A percentile compares a stretch with the other conserved stretches of the same genome.
Evolutionary conservation across 768 basidiomycete species (phyloP).

Genomic region (Phlegmacium glaucopus): DNA sequence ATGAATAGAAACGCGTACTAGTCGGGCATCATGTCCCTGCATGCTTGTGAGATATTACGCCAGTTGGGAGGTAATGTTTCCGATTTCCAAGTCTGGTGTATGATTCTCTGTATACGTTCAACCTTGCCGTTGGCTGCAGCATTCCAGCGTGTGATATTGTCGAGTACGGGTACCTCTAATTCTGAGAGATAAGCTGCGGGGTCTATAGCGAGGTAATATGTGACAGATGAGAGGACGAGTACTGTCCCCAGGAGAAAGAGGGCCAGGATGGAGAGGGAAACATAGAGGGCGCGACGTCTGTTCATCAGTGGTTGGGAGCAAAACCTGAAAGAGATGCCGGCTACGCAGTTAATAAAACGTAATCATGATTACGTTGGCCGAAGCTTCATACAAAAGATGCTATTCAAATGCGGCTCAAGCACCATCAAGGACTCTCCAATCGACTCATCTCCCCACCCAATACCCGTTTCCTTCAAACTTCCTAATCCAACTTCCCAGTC

Average conservation of each 20-base stretch:
- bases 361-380: conserved; percentile 1
- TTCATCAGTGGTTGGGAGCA: conserved; percentile 30
- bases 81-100: conserved; percentile 99
- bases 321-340: too few species aligned
- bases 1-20: conserved; percentile 61
- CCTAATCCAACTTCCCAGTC: conserved; percentile 60
- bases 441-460: conserved; percentile 49
- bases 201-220: conserved; percentile 85
- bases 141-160: conserved; percentile 59
- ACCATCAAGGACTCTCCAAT: conserved; percentile 47
- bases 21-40: conserved; percentile 91
- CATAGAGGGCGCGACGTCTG: conserved; percentile 41
- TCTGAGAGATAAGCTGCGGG: conserved; percentile 77
- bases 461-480: conserved; percentile 45
- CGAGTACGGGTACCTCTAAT: conserved; percentile 60
- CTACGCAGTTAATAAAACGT: background rate
- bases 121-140: conserved; percentile 55
- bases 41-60: conserved; percentile 76
- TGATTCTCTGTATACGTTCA: conserved; percentile 84
- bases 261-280: conserved; percentile 51
- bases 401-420: conserved; percentile 44
- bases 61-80: conserved; percentile 80
- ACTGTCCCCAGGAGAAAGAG: conserved; percentile 86
- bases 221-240: conserved; percentile 86
- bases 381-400: conserved; percentile 38